Base-by-base conservation (phyloP, 2,329 filamentous ascomycete genomes). In the Endoconidiophora polonica region DNA sequence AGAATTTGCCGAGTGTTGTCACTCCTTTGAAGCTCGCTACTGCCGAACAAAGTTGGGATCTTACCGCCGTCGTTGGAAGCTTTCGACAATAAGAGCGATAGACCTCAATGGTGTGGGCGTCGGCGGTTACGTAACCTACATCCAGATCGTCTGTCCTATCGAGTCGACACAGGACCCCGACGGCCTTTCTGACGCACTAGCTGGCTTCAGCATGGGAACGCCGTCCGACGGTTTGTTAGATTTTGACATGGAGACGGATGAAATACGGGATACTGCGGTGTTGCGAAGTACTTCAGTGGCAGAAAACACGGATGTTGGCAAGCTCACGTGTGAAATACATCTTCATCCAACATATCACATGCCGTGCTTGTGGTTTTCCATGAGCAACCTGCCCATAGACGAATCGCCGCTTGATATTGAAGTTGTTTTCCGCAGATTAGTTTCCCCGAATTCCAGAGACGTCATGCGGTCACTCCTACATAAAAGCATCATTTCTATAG, bases 351-450 rank as follows among this genome's bases (percentile, higher is more conserved):
- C 79, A 51, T 90, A 88, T 64, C 73, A 73, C 54, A 75, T 81
- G 43, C 84, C 84, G 6, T 83, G 83, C 53, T 69, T 88, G 50
- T 88, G 83, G 75, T 86, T 90, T 66, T 75, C 69, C 49, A 63
- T 86, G 58, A 73, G 76, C 56, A 71, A 73, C 53, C 65, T 78
- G 52, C 71, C 74, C 16, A 63, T 67, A 44, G 68, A 70, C 52
- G 75, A 79, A 55, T 66, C 70, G 38, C 64, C 76, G 10, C 71
- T 80, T 58, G 71, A 74, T 58, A 68, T 86, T 57, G 79, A 86
- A 54, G 75, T 76, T 3, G 75, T 87, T 55, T 86, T 86, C 62
- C 71, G 76, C 54, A 73, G 74, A 56, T 69, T 90, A 44, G 81
- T 88, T 43, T 82, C 83, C 16, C 67, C 74, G 47, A 69, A 76